Conservation (phyloP, 257 asterid species). For the Ilex asprella region DNA sequence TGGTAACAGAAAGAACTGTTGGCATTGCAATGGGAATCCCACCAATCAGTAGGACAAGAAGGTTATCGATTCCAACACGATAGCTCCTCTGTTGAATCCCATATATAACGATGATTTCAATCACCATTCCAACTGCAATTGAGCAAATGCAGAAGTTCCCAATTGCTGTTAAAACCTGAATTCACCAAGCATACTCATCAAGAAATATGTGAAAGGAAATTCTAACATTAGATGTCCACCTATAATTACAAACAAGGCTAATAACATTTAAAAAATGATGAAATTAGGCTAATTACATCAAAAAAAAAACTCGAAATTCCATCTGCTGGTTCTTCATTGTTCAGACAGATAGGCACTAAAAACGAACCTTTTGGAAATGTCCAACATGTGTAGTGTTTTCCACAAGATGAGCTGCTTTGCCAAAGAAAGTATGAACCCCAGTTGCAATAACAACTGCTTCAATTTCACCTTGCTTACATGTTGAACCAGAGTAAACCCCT, state of each 20-base stretch:
- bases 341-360: too few species aligned
- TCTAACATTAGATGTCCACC: too few species aligned
- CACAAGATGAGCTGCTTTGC: constrained; percentile 38
- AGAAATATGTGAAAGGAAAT: too few species aligned
- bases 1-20: constrained; percentile 35
- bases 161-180: constrained; percentile 31
- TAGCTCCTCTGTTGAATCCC: constrained; percentile 17
- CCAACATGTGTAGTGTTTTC: constrained; percentile 35
- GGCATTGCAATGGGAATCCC: constrained; percentile 44
- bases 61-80: constrained; percentile 27
- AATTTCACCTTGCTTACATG: constrained; percentile 36
- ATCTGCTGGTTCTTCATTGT: too few species aligned
- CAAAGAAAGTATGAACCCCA: constrained; percentile 37
- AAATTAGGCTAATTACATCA: too few species aligned
- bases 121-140: constrained; percentile 29
- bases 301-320: too few species aligned
- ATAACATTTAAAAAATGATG: too few species aligned
- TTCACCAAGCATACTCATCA: constrained; percentile 1
- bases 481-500: constrained; percentile 30
- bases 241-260: too few species aligned
- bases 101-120: constrained; percentile 26
- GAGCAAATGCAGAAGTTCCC: constrained; percentile 43
- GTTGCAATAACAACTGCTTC: constrained; percentile 40
- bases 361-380: constrained; percentile 29
- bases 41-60: constrained; percentile 34